Conservation (phyloP, 345 rosid genomes). For the Sisymbrium irio region DNA sequence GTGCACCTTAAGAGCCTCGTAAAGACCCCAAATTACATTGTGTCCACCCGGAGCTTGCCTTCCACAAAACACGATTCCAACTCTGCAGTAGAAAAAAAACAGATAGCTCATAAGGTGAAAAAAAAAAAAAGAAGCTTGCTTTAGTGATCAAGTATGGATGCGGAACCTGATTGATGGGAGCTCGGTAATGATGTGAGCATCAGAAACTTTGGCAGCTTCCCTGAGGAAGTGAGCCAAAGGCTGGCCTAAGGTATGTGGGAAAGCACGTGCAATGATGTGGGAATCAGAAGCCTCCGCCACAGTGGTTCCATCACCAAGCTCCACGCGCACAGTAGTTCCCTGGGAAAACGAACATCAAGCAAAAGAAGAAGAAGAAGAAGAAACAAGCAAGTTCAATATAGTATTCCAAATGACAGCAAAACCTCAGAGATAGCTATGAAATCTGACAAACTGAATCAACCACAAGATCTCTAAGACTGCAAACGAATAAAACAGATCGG, state of each 20-base stretch:
- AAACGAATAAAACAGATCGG: constrained; percentile 13
- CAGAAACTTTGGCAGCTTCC: constrained; percentile 76
- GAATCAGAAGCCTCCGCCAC: constrained; percentile 66
- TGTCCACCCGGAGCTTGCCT: constrained; percentile 99
- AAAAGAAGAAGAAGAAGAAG: neutral
- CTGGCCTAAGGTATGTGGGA: constrained; percentile 83
- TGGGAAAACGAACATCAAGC: constrained; percentile 26
- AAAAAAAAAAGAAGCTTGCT: neutral
- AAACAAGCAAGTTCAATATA: neutral
- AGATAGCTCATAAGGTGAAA: neutral
- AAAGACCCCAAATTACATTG: constrained; percentile 94
- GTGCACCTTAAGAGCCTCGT: constrained; percentile 75
- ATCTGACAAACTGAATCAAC: neutral
- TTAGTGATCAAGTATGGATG: neutral
- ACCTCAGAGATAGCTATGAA: neutral
- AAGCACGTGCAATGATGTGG: constrained; percentile 59
- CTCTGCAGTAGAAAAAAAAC: constrained; percentile 45
- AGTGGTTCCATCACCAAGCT: constrained; percentile 79
- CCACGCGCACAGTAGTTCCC: constrained; percentile 98
- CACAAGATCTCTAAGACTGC: neutral
- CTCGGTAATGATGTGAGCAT: constrained; percentile 87
- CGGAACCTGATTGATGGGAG: constrained; percentile 72
- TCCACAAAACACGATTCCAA: constrained; percentile 90
- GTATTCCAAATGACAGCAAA: neutral
- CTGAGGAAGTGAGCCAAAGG: constrained; percentile 96